Evolutionary conservation across 2,329 filamentous ascomycete species (phyloP).

Genomic region (Epichloe sylvatica): DNA sequence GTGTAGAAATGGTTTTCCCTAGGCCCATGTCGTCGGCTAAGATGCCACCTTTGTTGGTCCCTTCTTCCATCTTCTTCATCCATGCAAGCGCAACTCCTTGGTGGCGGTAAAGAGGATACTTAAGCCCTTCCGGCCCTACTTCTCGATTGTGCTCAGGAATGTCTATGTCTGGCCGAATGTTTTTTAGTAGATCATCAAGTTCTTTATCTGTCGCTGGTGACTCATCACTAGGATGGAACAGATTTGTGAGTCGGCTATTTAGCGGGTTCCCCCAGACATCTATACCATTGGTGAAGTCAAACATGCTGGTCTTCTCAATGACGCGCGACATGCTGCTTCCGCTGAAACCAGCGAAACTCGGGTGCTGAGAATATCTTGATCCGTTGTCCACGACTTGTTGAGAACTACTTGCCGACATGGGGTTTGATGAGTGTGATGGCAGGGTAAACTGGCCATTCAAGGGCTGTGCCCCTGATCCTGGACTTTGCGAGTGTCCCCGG

Average conservation of each 20-base stretch:
- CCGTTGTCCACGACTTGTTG: not conserved
- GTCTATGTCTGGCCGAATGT: slow-evolving; percentile 60
- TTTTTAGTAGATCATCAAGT: slow-evolving; percentile 57
- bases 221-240: slow-evolving; percentile 23
- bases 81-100: slow-evolving; percentile 73
- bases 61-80: slow-evolving; percentile 68
- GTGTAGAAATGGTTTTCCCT: slow-evolving; percentile 75
- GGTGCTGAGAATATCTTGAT: not conserved
- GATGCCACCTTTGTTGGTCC: slow-evolving; percentile 73
- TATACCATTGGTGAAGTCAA: slow-evolving; percentile 22
- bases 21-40: slow-evolving; percentile 89
- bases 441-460: not conserved
- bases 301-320: slow-evolving; percentile 24
- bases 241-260: slow-evolving; percentile 17
- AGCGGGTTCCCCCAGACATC: slow-evolving; percentile 27
- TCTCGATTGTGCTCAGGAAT: slow-evolving; percentile 47
- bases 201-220: slow-evolving; percentile 40
- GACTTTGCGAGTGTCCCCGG: not conserved
- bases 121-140: slow-evolving; percentile 55
- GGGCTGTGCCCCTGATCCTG: not conserved
- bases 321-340: slow-evolving; percentile 17
- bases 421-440: not conserved
- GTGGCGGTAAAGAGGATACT: slow-evolving; percentile 59
- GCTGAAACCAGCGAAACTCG: not conserved
- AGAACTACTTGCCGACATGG: not conserved